These are phyloP conservation scores for Talaromyces sp. DNA, from an alignment of 2,329 filamentous ascomycete species.

Conservation along the genomic window DNA sequence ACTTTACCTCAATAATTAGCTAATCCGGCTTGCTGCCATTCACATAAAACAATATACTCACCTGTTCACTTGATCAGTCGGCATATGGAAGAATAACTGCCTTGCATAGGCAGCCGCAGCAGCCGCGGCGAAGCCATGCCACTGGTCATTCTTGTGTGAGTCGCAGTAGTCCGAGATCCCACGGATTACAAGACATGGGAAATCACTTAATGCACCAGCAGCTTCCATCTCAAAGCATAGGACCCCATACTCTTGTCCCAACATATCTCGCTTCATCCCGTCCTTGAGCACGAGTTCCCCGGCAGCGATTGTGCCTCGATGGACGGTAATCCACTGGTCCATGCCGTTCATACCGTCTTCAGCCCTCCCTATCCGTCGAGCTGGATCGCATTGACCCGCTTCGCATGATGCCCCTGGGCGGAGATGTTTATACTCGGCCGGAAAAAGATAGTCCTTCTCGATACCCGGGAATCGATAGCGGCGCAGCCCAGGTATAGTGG, in stretches of 20 bases:
- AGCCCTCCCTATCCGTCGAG: not conserved
- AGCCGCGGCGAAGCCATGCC: conserved; percentile 3
- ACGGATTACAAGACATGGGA: conserved; percentile 4
- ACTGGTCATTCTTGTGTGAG: conserved; percentile 3
- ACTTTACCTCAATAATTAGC: not conserved
- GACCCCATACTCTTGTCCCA: not conserved
- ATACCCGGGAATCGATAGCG: conserved; percentile 10
- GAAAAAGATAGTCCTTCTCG: conserved; percentile 11
- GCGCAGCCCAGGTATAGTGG: not conserved
- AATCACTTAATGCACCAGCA: not conserved
- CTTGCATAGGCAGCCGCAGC: conserved; percentile 2
- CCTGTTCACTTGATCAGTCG: not conserved
- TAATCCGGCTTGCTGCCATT: not conserved
- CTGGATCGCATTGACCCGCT: conserved; percentile 8
- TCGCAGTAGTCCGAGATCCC: conserved; percentile 4
- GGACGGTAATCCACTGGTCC: conserved; percentile 11
- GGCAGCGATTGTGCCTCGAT: conserved; percentile 18
- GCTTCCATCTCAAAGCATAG: conserved; percentile 7
- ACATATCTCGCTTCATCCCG: not conserved
- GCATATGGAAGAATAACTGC: not conserved
- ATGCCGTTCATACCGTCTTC: conserved; percentile 5
- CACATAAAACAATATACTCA: not conserved
- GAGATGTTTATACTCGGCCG: conserved; percentile 11
- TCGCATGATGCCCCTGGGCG: conserved; percentile 7
- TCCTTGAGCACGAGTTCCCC: conserved; percentile 17